Evolutionary conservation across 768 basidiomycete genomes (phyloP).

Genomic region (Hygrophoropsis aurantiaca): DNA sequence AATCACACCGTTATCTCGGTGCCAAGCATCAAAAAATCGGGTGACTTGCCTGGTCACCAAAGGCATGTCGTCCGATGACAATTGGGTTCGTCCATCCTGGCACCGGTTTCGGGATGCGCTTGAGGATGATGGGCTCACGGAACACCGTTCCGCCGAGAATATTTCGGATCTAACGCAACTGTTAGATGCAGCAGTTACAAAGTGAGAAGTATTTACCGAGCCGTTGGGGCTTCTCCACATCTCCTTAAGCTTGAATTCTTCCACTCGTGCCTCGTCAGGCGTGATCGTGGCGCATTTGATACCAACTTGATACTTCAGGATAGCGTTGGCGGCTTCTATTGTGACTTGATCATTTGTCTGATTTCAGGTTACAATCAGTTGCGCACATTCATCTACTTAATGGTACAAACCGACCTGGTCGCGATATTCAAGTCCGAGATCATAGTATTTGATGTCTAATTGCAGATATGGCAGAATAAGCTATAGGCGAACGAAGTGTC

Average conservation of each 20-base stretch:
- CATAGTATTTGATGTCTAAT: constrained; percentile 97
- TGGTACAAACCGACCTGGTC: constrained; percentile 60
- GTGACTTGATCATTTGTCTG: constrained; percentile 95
- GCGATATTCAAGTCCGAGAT: constrained; percentile 92
- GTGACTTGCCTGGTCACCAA: constrained; percentile 81
- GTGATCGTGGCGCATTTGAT: constrained; percentile 99
- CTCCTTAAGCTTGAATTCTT: constrained; percentile 97
- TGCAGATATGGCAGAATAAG: constrained; percentile 94
- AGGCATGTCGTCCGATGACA: constrained; percentile 94
- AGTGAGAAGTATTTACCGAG: constrained; percentile 53
- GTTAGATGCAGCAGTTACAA: constrained; percentile 5
- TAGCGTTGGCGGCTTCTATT: constrained; percentile 90
- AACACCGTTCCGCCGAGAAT: constrained; percentile 98
- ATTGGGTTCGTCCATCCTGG: constrained; percentile 99
- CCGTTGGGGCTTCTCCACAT: constrained; percentile 99
- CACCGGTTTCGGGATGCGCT: constrained; percentile 87
- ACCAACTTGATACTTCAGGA: constrained; percentile 91
- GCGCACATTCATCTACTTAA: neutral
- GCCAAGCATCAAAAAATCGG: constrained; percentile 3
- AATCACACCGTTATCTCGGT: constrained; percentile 9
- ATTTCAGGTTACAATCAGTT: neutral
- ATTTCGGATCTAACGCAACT: constrained; percentile 75
- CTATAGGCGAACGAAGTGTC: too few relatives aligned
- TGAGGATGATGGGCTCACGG: constrained; percentile 95
- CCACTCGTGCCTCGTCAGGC: constrained; percentile 92